A percentile compares a stretch with the other conserved stretches of the same genome.
Evolutionary conservation across 1,284 basidiomycete genomes (phyloP).

Genomic region (Abortiporus biennis): DNA sequence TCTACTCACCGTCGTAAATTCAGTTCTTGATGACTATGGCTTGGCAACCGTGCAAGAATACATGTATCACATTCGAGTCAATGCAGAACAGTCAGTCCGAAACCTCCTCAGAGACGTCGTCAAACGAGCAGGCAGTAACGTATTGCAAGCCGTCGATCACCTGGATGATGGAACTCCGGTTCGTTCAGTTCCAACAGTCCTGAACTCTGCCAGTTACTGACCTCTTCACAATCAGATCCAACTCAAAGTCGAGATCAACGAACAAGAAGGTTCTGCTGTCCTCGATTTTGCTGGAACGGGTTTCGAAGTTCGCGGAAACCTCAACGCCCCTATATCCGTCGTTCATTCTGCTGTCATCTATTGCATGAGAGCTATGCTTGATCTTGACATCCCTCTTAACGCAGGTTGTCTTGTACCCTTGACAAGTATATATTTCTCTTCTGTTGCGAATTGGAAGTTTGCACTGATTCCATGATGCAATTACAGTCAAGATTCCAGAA

Average conservation of each 20-base stretch:
- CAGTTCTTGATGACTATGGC: constrained; percentile 84
- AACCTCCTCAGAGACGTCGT: constrained; percentile 79
- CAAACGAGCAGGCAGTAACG: constrained; percentile 55
- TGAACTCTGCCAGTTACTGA: neutral
- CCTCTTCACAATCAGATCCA: constrained; percentile 49
- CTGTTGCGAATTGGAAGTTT: constrained; percentile 5
- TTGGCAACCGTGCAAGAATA: constrained; percentile 87
- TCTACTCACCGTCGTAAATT: neutral
- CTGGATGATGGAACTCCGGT: constrained; percentile 88
- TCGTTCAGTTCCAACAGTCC: constrained; percentile 14
- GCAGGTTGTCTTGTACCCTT: constrained; percentile 86
- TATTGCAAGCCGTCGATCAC: constrained; percentile 71
- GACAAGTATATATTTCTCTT: constrained; percentile 40
- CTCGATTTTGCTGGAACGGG: constrained; percentile 93
- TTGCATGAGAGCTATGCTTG: constrained; percentile 90
- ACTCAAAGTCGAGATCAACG: constrained; percentile 78
- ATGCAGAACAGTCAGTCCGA: constrained; percentile 88
- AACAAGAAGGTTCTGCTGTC: constrained; percentile 70
- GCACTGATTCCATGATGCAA: constrained; percentile 11
- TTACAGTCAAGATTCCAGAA: constrained; percentile 76
- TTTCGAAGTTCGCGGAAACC: constrained; percentile 83
- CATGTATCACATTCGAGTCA: constrained; percentile 87
- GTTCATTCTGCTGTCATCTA: constrained; percentile 94
- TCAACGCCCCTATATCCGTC: constrained; percentile 87
- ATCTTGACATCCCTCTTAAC: constrained; percentile 90